These are phyloP conservation scores for Ascomycota sp. DNA, from an alignment of 2,329 filamentous ascomycete species.

Conservation along the genomic window DNA sequence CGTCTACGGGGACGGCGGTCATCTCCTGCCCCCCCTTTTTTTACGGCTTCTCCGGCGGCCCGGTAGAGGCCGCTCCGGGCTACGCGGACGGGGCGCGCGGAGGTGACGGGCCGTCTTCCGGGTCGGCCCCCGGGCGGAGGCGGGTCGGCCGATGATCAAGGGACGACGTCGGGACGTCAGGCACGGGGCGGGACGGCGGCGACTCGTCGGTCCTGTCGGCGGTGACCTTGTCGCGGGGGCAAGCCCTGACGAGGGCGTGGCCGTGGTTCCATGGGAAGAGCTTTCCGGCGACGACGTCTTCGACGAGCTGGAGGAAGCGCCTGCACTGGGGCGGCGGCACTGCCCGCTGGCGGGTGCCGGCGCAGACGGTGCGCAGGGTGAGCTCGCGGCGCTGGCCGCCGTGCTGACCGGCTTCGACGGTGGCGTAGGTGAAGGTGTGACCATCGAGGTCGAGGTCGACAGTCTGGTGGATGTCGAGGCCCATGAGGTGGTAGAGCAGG, in stretches of 20 bases:
- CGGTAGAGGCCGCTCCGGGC: too few relatives aligned
- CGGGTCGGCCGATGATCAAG: too few relatives aligned
- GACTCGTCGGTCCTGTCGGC: conserved; percentile 8
- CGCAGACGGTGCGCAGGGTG: conserved; percentile 12
- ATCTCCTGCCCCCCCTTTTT: too few relatives aligned
- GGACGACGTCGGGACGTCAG: too few relatives aligned
- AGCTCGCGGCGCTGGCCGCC: conserved; percentile 31
- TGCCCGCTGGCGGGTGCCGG: neutral
- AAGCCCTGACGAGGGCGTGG: conserved; percentile 8
- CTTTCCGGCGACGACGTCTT: conserved; percentile 10
- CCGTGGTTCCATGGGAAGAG: conserved; percentile 16
- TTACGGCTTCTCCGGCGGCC: too few relatives aligned
- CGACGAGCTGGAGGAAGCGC: conserved; percentile 9
- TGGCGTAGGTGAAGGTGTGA: conserved; percentile 28
- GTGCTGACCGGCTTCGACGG: conserved; percentile 28
- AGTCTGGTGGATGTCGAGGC: conserved; percentile 29
- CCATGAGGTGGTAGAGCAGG: conserved; percentile 21
- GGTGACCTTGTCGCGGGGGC: conserved; percentile 8
- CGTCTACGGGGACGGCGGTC: too few relatives aligned
- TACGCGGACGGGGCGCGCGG: too few relatives aligned
- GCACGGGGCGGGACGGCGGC: conserved; percentile 3
- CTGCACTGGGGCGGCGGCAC: neutral
- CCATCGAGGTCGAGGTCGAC: conserved; percentile 20
- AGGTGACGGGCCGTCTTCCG: too few relatives aligned
- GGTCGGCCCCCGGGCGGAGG: too few relatives aligned